Conservation (phyloP, 441 rosid species). For the Brassica hybrid region DNA sequence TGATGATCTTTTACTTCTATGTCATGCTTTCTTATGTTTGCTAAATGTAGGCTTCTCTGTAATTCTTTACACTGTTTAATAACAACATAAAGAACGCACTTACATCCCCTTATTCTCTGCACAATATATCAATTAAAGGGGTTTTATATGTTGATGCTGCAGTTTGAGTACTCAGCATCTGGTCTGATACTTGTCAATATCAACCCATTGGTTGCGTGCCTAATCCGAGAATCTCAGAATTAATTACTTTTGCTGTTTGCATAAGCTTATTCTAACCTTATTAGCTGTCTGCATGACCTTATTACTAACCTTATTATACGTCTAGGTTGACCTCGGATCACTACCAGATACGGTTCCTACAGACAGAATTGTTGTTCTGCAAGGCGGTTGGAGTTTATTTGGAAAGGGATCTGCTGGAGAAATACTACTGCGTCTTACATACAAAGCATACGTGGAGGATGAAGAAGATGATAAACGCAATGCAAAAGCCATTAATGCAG, state of each 20-base stretch:
- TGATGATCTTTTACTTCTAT: slow-evolving; percentile 10
- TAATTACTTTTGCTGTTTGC: too few relatives aligned
- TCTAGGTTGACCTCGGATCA: slow-evolving; percentile 40
- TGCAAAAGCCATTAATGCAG: slow-evolving; percentile 52
- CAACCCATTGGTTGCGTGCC: too few relatives aligned
- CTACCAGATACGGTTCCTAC: slow-evolving; percentile 94
- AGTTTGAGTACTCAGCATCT: too few relatives aligned
- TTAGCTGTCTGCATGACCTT: too few relatives aligned
- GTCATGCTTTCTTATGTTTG: slow-evolving; percentile 5
- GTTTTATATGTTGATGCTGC: neutral
- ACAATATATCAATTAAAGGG: slow-evolving; percentile 11
- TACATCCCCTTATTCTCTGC: slow-evolving; percentile 13
- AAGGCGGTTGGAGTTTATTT: slow-evolving; percentile 80
- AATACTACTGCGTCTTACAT: slow-evolving; percentile 83
- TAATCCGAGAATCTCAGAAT: too few relatives aligned
- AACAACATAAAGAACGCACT: slow-evolving; percentile 18
- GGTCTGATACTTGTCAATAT: too few relatives aligned
- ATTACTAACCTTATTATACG: too few relatives aligned
- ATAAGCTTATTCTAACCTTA: too few relatives aligned
- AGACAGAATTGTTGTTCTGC: slow-evolving; percentile 70
- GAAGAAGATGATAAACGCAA: slow-evolving; percentile 80
- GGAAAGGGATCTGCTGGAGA: slow-evolving; percentile 80
- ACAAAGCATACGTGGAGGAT: slow-evolving; percentile 95
- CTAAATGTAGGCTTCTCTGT: neutral
- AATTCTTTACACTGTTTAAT: neutral